phyloP scores from a whole-genome alignment of 2,329 filamentous ascomycete species.

The Ophiostoma sp. region DNA sequence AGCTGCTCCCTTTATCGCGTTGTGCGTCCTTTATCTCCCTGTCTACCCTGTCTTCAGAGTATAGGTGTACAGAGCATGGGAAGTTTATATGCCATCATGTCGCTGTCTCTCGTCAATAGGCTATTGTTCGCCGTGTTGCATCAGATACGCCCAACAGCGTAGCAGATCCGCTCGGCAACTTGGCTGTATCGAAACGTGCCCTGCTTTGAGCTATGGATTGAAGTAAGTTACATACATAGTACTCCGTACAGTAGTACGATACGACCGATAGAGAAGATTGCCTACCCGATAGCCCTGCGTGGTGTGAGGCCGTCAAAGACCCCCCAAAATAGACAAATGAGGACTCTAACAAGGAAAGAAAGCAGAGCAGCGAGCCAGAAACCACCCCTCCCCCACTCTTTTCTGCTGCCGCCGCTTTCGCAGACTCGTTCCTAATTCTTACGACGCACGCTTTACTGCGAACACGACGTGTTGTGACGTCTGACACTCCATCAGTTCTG shows the following conservation, averaged over 20 bases:
- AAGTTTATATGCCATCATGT: too few relatives aligned
- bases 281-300: not conserved
- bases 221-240: not conserved
- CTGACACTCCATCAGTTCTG: not conserved
- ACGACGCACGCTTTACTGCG: not conserved
- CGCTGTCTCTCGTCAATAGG: not conserved
- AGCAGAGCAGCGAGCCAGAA: slow-evolving; percentile 17
- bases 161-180: not conserved
- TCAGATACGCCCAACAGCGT: not conserved
- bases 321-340: not conserved
- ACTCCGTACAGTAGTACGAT: not conserved
- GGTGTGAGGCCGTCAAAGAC: slow-evolving; percentile 9
- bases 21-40: not conserved
- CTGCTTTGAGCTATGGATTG: not conserved
- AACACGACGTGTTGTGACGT: not conserved
- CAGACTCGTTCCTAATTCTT: not conserved
- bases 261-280: not conserved
- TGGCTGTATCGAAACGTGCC: not conserved
- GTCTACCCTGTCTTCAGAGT: not conserved
- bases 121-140: not conserved
- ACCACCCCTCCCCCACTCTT: slow-evolving; percentile 1
- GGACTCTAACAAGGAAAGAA: not conserved
- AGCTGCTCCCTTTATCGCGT: not conserved
- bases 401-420: slow-evolving; percentile 5
- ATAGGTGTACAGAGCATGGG: too few relatives aligned